A percentile compares a stretch with the other conserved stretches of the same genome.
phyloP scores from a whole-genome alignment of 2,329 filamentous ascomycete genomes.

The Ophidiomyces ophidiicola region DNA sequence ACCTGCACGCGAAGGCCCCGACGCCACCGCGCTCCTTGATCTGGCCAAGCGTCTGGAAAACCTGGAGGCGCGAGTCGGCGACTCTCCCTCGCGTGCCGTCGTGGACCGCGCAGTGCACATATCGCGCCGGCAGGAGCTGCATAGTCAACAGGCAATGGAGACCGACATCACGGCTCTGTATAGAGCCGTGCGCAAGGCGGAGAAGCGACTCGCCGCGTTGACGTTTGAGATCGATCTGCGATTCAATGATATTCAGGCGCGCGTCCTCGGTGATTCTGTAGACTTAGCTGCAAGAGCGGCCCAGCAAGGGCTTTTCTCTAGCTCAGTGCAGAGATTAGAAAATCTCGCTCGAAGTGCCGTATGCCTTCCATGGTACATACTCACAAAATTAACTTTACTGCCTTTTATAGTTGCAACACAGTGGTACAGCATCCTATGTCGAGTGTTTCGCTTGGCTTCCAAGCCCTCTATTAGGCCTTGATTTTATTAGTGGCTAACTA shows the following conservation, averaged over 20 bases:
- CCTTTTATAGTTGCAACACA: slow-evolving; percentile 1
- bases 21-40: slow-evolving; percentile 36
- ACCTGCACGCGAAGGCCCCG: slow-evolving; percentile 28
- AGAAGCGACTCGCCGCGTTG: slow-evolving; percentile 70
- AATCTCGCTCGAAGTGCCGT: slow-evolving; percentile 22
- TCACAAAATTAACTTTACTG: background rate
- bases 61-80: slow-evolving; percentile 48
- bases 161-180: slow-evolving; percentile 80
- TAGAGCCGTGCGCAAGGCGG: slow-evolving; percentile 76
- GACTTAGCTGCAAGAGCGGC: background rate
- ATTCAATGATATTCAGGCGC: slow-evolving; percentile 57
- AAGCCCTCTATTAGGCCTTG: slow-evolving; percentile 52
- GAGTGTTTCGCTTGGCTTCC: slow-evolving; percentile 56
- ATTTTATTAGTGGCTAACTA: slow-evolving; percentile 51
- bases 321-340: background rate
- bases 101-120: slow-evolving; percentile 24
- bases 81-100: slow-evolving; percentile 25
- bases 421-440: slow-evolving; percentile 54
- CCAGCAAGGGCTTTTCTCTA: background rate
- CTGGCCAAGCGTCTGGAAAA: slow-evolving; percentile 55
- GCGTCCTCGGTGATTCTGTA: slow-evolving; percentile 44
- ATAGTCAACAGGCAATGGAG: slow-evolving; percentile 47
- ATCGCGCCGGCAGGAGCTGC: slow-evolving; percentile 29
- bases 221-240: slow-evolving; percentile 64
- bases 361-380: background rate